Evolutionary conservation across 2,329 filamentous ascomycete genomes (phyloP).

Genomic region (Aspergillus fumigatiaffinis): DNA sequence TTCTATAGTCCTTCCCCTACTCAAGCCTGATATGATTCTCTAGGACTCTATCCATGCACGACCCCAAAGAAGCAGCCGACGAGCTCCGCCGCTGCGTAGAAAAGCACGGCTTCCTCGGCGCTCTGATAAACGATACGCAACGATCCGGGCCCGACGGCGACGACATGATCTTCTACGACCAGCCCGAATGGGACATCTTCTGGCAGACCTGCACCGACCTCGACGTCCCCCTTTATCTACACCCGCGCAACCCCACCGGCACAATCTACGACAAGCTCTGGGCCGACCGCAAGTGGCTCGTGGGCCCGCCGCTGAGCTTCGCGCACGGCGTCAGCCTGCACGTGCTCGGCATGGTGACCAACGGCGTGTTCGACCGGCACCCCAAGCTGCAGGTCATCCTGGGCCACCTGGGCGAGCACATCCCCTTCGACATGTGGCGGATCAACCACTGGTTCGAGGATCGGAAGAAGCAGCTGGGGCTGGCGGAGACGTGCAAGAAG

Average conservation of each 20-base stretch:
- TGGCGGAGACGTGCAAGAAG: slow-evolving; percentile 40
- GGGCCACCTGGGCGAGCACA: slow-evolving; percentile 47
- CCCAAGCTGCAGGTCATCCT: slow-evolving; percentile 47
- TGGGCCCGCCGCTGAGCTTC: slow-evolving; percentile 58
- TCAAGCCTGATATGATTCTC: not conserved
- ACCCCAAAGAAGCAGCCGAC: slow-evolving; percentile 36
- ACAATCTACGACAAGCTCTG: slow-evolving; percentile 56
- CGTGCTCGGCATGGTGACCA: slow-evolving; percentile 50
- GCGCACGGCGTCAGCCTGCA: slow-evolving; percentile 59
- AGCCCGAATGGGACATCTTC: slow-evolving; percentile 55
- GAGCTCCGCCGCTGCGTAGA: slow-evolving; percentile 49
- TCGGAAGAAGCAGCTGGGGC: slow-evolving; percentile 33
- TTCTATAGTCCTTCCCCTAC: not conserved
- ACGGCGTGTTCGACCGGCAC: slow-evolving; percentile 48
- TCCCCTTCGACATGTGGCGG: slow-evolving; percentile 50
- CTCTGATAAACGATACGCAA: slow-evolving; percentile 60
- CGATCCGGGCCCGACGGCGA: slow-evolving; percentile 56
- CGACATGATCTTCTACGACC: slow-evolving; percentile 62
- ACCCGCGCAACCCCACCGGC: slow-evolving; percentile 57
- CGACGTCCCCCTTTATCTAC: slow-evolving; percentile 62
- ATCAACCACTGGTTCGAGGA: slow-evolving; percentile 43
- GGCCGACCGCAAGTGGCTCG: slow-evolving; percentile 56
- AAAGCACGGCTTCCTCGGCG: slow-evolving; percentile 59
- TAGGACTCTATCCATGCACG: slow-evolving; percentile 39
- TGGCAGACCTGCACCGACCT: slow-evolving; percentile 57